Conservation (phyloP, 306 rosid species). For the Ceratonia siliqua region DNA sequence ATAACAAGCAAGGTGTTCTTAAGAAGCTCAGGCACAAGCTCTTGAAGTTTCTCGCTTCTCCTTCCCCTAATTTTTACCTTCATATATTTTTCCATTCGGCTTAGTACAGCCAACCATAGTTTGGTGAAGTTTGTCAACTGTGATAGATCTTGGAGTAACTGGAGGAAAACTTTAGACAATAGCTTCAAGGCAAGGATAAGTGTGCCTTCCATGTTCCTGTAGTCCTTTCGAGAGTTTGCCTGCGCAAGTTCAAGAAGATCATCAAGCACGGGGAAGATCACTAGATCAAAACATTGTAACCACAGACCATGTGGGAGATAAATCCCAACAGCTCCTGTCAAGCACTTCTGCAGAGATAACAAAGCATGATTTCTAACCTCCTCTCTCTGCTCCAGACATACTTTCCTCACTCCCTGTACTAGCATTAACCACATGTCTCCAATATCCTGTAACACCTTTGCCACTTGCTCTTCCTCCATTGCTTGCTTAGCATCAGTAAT, state of each 20-base stretch:
- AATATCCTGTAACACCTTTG: conserved; percentile 70
- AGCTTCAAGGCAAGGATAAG: conserved; percentile 81
- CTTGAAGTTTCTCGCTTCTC: conserved; percentile 84
- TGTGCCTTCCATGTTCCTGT: conserved; percentile 90
- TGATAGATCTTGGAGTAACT: conserved; percentile 63
- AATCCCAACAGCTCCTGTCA: conserved; percentile 69
- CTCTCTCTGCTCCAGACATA: conserved; percentile 94
- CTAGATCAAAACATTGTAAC: conserved; percentile 83
- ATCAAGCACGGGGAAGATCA: conserved; percentile 80
- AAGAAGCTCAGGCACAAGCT: conserved; percentile 85
- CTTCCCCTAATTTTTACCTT: conserved; percentile 78
- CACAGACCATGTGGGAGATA: conserved; percentile 62
- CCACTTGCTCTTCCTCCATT: conserved; percentile 62
- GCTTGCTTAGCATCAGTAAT: conserved; percentile 66
- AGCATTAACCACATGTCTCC: conserved; percentile 98
- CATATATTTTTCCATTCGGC: conserved; percentile 68
- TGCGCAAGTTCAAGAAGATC: conserved; percentile 80
- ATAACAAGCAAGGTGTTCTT: conserved; percentile 82
- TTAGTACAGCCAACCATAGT: conserved; percentile 81
- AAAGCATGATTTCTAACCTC: conserved; percentile 88
- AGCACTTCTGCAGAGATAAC: conserved; percentile 74
- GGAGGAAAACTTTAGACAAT: conserved; percentile 80
- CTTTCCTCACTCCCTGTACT: conserved; percentile 71
- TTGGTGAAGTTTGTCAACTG: conserved; percentile 68
- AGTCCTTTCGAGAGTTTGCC: conserved; percentile 75